phyloP scores from a whole-genome alignment of 352 stramenopile genomes.

The Globisporangium perplexum region DNA sequence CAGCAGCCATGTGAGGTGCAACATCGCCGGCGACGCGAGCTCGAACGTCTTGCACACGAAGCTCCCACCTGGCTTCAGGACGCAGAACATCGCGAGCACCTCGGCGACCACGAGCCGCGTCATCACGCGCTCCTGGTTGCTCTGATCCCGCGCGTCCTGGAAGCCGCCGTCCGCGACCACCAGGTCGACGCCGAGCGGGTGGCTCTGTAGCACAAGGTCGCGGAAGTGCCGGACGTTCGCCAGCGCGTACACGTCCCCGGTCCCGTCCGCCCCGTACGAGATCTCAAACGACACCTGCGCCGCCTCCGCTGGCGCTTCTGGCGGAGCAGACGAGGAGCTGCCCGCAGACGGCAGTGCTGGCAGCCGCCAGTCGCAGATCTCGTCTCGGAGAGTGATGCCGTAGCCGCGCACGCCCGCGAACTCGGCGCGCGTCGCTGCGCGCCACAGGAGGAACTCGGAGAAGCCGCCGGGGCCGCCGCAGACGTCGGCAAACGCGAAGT shows the following conservation, averaged over 20 bases:
- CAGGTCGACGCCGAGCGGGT: slow-evolving; percentile 42
- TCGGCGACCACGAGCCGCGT: slow-evolving; percentile 54
- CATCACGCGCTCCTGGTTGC: slow-evolving; percentile 68
- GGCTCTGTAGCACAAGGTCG: slow-evolving; percentile 19
- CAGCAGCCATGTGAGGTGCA: slow-evolving; percentile 60
- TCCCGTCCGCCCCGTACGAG: slow-evolving; percentile 65
- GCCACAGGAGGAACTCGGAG: slow-evolving; percentile 76
- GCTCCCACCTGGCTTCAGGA: slow-evolving; percentile 37
- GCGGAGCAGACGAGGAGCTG: no score
- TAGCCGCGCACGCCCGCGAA: slow-evolving; percentile 24
- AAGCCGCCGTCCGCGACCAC: slow-evolving; percentile 74
- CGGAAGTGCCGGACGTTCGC: slow-evolving; percentile 55
- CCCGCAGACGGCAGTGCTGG: background rate
- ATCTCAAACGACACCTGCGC: slow-evolving; percentile 25
- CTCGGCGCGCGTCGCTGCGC: background rate
- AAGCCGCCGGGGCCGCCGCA: slow-evolving; percentile 78
- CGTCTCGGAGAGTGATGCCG: slow-evolving; percentile 59
- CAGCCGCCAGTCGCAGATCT: slow-evolving; percentile 41
- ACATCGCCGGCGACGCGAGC: slow-evolving; percentile 45
- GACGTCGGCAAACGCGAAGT: slow-evolving; percentile 66
- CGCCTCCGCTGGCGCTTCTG: background rate
- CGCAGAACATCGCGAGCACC: slow-evolving; percentile 44
- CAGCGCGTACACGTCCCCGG: slow-evolving; percentile 55
- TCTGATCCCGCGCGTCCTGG: slow-evolving; percentile 51
- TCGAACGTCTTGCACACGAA: slow-evolving; percentile 86